Evolutionary conservation across 2,329 filamentous ascomycete genomes (phyloP).

Genomic region (Raffaelea albimanens): DNA sequence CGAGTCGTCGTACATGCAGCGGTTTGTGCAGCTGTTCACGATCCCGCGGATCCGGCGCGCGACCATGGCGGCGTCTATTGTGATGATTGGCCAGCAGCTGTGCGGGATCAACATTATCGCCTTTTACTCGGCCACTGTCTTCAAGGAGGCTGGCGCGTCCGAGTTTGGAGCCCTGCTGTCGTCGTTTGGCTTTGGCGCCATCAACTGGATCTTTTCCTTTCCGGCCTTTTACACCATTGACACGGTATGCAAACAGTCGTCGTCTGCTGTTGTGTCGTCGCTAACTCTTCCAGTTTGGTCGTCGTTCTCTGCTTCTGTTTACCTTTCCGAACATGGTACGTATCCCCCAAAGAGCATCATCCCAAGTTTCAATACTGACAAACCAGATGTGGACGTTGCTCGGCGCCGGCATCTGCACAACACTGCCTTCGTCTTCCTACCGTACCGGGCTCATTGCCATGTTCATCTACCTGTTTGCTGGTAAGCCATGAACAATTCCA

Average conservation of each 20-base stretch:
- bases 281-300: conserved; percentile 33
- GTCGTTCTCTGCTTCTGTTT: conserved; percentile 51
- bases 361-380: background rate
- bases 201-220: conserved; percentile 53
- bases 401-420: conserved; percentile 50
- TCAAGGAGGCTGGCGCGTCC: conserved; percentile 45
- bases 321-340: conserved; percentile 53
- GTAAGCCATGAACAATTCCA: background rate
- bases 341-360: no score
- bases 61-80: conserved; percentile 64
- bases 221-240: conserved; percentile 58
- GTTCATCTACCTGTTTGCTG: conserved; percentile 25
- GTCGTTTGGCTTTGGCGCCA: conserved; percentile 55
- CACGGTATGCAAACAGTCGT: no score
- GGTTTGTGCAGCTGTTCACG: conserved; percentile 58
- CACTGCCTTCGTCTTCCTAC: conserved; percentile 26
- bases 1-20: conserved; percentile 47
- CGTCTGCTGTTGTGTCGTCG: no score
- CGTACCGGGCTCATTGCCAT: conserved; percentile 40
- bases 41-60: conserved; percentile 62
- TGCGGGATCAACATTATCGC: conserved; percentile 64
- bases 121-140: conserved; percentile 62
- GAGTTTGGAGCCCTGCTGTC: conserved; percentile 48
- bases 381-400: conserved; percentile 46
- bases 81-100: conserved; percentile 74